Evolutionary conservation across 495 filamentous ascomycete species (phyloP).

Genomic region (Penicillium riverlandense): DNA sequence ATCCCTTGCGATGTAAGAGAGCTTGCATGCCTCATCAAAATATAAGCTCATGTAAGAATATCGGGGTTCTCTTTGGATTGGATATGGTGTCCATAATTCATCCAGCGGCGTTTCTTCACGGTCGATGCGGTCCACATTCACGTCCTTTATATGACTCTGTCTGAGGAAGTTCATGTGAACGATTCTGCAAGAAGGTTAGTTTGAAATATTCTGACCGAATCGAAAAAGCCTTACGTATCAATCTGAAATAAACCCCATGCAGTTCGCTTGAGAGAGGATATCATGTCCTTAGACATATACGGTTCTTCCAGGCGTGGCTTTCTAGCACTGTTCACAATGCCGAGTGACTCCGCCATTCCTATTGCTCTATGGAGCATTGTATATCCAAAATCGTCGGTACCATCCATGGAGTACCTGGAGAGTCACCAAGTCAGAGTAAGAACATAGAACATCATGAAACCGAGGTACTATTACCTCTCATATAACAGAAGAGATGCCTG

Average conservation of each 20-base stretch:
- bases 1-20: constrained; percentile 24
- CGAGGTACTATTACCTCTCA: constrained; percentile 15
- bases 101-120: not conserved
- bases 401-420: constrained; percentile 22
- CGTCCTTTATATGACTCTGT: constrained; percentile 16
- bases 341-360: constrained; percentile 22
- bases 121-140: constrained; percentile 12
- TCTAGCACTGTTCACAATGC: constrained; percentile 11
- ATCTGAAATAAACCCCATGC: constrained; percentile 28
- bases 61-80: constrained; percentile 6
- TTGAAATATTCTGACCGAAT: not conserved
- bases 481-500: constrained; percentile 25
- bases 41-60: constrained; percentile 17
- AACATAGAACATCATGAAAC: too few relatives aligned
- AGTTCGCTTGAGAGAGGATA: constrained; percentile 16
- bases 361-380: constrained; percentile 23
- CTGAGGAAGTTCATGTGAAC: constrained; percentile 26
- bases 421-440: too few relatives aligned
- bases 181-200: constrained; percentile 10
- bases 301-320: constrained; percentile 1
- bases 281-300: constrained; percentile 18
- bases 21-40: constrained; percentile 24
- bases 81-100: constrained; percentile 21
- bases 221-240: constrained; percentile 18
- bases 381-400: constrained; percentile 21